Conservation (phyloP, 371 early-diverging fungal species). For the Conidiobolus incongruus region DNA sequence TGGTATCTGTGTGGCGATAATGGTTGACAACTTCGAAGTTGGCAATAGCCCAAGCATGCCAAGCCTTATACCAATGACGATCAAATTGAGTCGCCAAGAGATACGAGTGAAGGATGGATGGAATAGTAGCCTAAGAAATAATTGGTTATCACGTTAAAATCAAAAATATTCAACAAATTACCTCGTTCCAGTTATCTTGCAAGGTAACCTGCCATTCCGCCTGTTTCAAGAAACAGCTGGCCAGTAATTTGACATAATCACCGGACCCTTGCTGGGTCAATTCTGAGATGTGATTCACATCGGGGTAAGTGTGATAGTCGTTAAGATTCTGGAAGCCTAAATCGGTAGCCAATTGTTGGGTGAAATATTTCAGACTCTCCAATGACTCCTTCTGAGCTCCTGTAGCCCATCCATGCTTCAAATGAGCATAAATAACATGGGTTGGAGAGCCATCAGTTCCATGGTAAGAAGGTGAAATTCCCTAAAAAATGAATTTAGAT, state of each 20-base stretch:
- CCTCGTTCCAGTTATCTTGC: constrained; percentile 50
- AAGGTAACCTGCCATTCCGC: constrained; percentile 82
- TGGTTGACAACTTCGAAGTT: constrained; percentile 78
- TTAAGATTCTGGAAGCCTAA: constrained; percentile 12
- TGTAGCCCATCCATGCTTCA: constrained; percentile 87
- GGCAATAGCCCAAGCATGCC: constrained; percentile 94
- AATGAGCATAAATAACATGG: constrained; percentile 74
- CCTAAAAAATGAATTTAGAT: neutral
- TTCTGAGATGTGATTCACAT: constrained; percentile 9
- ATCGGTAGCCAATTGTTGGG: constrained; percentile 28
- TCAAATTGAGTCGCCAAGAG: constrained; percentile 78
- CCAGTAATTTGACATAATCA: constrained; percentile 23
- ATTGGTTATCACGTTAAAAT: neutral
- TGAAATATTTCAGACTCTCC: constrained; percentile 33
- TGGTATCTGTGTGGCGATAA: constrained; percentile 15
- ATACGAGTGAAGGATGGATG: constrained; percentile 62
- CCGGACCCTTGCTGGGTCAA: constrained; percentile 1
- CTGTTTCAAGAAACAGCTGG: constrained; percentile 76
- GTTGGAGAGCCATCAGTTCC: constrained; percentile 23
- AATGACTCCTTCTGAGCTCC: constrained; percentile 30
- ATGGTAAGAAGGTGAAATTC: neutral
- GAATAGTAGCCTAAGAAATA: constrained; percentile 26
- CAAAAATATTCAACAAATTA: constrained; percentile 5
- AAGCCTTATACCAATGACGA: constrained; percentile 91
- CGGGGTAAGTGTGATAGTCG: too few species aligned